Evolutionary conservation across 768 basidiomycete species (phyloP).

Genomic region (Pulveroboletus sp.): DNA sequence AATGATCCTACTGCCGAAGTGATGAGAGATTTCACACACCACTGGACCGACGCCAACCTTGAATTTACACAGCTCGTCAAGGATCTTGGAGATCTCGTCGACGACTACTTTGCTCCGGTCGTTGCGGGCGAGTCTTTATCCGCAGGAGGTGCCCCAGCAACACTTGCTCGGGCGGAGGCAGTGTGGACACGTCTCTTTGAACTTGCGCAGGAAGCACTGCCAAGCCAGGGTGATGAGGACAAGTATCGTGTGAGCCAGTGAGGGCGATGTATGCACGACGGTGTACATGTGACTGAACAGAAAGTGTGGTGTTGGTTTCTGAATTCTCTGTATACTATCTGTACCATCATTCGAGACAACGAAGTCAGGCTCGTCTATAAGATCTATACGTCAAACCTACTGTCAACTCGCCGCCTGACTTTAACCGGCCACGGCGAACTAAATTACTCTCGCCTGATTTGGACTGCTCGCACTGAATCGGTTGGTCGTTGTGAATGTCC

Average conservation of each 20-base stretch:
- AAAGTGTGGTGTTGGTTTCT: no score
- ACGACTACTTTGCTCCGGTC: slow-evolving; percentile 35
- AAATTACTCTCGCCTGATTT: no score
- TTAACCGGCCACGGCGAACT: no score
- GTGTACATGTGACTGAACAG: no score
- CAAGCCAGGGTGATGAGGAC: slow-evolving; percentile 38
- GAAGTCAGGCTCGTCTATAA: no score
- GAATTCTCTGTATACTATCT: no score
- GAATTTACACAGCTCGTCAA: slow-evolving; percentile 59
- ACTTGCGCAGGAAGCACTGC: slow-evolving; percentile 62
- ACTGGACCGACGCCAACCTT: slow-evolving; percentile 51
- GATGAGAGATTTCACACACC: slow-evolving; percentile 50
- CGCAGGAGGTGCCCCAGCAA: slow-evolving; percentile 5
- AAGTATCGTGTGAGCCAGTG: not conserved
- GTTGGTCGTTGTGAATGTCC: no score
- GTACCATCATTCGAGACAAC: no score
- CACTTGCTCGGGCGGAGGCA: slow-evolving; percentile 38
- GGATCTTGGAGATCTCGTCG: slow-evolving; percentile 45
- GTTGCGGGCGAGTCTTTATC: slow-evolving; percentile 30
- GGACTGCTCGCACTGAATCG: no score
- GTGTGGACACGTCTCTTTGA: slow-evolving; percentile 60
- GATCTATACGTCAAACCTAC: no score
- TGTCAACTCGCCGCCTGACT: no score
- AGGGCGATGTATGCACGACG: no score
- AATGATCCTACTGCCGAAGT: slow-evolving; percentile 23